phyloP scores from a whole-genome alignment of 129 eudicot genomes.

The Tanacetum coccineum region DNA sequence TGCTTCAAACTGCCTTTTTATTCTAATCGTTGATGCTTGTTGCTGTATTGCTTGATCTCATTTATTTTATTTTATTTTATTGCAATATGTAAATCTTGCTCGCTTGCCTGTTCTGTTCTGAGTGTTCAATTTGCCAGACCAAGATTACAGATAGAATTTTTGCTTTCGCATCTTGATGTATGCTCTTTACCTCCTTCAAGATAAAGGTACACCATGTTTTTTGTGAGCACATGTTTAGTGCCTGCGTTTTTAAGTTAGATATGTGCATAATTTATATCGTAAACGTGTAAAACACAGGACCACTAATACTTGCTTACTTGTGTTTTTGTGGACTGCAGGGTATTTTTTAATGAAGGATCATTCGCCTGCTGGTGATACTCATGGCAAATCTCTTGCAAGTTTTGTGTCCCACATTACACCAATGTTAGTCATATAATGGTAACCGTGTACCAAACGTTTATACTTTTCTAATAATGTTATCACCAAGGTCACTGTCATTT shows the following conservation, averaged over 20 bases:
- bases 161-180: constrained; percentile 74
- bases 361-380: constrained; percentile 33
- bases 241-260: too few relatives aligned
- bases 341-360: constrained; percentile 37
- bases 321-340: constrained; percentile 15
- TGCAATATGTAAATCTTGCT: constrained; percentile 98
- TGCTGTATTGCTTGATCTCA: constrained; percentile 24
- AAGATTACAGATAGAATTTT: constrained; percentile 87
- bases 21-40: neutral
- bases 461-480: neutral
- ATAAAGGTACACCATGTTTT: constrained; percentile 37
- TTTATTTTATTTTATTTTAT: neutral
- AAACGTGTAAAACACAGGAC: neutral
- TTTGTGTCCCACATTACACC: too few relatives aligned
- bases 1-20: neutral
- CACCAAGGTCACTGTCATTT: constrained; percentile 1
- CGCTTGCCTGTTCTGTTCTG: constrained; percentile 91
- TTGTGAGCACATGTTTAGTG: neutral
- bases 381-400: too few relatives aligned
- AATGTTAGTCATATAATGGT: neutral
- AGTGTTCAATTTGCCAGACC: constrained; percentile 95
- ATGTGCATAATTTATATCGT: neutral
- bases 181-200: constrained; percentile 34
- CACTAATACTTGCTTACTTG: neutral
- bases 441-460: neutral